phyloP scores from a whole-genome alignment of 768 basidiomycete genomes.

The Cystoderma amianthinum region DNA sequence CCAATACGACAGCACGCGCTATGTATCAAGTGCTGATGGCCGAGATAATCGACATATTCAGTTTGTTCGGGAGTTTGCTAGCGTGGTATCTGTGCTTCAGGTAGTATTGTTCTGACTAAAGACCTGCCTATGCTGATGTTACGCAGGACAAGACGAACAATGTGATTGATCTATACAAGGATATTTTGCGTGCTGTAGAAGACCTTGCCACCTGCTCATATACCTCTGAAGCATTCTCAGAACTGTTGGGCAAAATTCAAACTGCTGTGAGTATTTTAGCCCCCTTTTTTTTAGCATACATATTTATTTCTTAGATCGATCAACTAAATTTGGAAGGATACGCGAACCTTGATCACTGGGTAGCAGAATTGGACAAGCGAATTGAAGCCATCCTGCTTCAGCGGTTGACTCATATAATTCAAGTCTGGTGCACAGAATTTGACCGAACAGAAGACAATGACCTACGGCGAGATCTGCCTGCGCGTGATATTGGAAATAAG shows the following conservation, averaged over 20 bases:
- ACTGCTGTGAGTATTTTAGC: slow-evolving; percentile 54
- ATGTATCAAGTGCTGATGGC: slow-evolving; percentile 66
- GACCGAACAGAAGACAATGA: slow-evolving; percentile 68
- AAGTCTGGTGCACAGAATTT: slow-evolving; percentile 87
- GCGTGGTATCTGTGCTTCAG: slow-evolving; percentile 87
- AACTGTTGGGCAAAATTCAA: slow-evolving; percentile 74
- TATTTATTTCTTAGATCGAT: slow-evolving; percentile 57
- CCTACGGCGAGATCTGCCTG: slow-evolving; percentile 42
- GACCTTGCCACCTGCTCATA: slow-evolving; percentile 86
- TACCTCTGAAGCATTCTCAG: slow-evolving; percentile 74
- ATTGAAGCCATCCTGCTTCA: slow-evolving; percentile 79
- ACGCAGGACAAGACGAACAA: slow-evolving; percentile 87
- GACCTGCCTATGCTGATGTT: not conserved
- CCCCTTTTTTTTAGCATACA: not conserved
- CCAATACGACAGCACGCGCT: slow-evolving; percentile 81
- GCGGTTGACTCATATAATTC: slow-evolving; percentile 70
- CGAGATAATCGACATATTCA: slow-evolving; percentile 85
- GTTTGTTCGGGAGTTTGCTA: slow-evolving; percentile 94
- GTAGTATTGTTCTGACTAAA: slow-evolving; percentile 22
- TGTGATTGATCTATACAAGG: slow-evolving; percentile 86
- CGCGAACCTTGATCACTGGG: slow-evolving; percentile 90
- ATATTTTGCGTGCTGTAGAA: slow-evolving; percentile 79
- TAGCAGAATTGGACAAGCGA: slow-evolving; percentile 71
- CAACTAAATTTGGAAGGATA: slow-evolving; percentile 94
- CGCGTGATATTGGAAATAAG: slow-evolving; percentile 56